phyloP scores from a whole-genome alignment of 176 grass and related monocot species.

The Triticum dicoccoides region DNA sequence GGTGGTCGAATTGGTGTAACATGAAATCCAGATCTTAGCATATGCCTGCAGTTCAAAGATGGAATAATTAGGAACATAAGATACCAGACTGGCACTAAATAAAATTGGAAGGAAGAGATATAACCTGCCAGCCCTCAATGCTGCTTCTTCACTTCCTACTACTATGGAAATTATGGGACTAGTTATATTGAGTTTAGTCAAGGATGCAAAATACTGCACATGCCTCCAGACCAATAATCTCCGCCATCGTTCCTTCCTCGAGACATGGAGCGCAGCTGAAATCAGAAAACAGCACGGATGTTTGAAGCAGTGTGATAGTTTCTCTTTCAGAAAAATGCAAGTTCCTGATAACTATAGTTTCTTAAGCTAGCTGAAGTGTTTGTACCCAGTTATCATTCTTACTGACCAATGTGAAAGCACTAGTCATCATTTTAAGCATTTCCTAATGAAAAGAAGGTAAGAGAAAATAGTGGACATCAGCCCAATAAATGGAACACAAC shows the following conservation, averaged over 20 bases:
- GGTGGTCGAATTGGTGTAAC: conserved; percentile 89
- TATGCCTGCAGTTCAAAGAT: conserved; percentile 48
- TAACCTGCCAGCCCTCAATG: conserved; percentile 84
- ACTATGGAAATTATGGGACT: conserved; percentile 96
- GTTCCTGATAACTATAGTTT: background rate
- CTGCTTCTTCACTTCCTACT: conserved; percentile 74
- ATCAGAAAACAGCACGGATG: background rate
- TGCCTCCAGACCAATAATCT: conserved; percentile 70
- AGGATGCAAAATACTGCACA: conserved; percentile 69
- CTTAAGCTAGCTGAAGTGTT: background rate
- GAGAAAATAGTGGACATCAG: background rate
- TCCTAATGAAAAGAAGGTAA: background rate
- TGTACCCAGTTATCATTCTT: background rate
- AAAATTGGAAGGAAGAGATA: background rate
- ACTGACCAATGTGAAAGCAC: conserved; percentile 1
- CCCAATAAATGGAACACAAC: conserved; percentile 4
- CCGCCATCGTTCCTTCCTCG: conserved; percentile 77
- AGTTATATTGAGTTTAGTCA: conserved; percentile 57
- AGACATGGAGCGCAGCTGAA: conserved; percentile 77
- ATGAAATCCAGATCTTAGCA: conserved; percentile 93
- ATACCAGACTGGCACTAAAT: background rate
- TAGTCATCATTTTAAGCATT: background rate
- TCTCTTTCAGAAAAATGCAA: background rate
- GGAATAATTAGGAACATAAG: conserved; percentile 11
- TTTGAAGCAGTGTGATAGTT: background rate